Evolutionary conservation across 306 rosid genomes (phyloP), one percentile per base, ranked within the genome.

Genomic region (Adenanthera pavonina): DNA sequence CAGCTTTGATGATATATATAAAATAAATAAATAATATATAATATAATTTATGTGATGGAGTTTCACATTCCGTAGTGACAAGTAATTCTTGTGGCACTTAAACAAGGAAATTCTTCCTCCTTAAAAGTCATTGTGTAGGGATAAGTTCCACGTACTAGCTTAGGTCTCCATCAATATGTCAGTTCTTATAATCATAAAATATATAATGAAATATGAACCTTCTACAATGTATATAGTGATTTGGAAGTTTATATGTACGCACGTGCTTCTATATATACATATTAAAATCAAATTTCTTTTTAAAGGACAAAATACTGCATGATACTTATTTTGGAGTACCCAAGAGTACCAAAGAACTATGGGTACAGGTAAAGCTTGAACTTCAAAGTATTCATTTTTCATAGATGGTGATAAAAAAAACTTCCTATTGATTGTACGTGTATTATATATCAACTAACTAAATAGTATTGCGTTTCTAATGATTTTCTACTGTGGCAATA

Each of bases 401-500:
- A 56, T 36, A 20, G 25, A 69, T 75, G 77, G 77, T 20, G 67
- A 68, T 69, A 70, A 7, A 46, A 46, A 43, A 47, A 20, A 38
- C 79, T 54, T 61, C 38, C 8, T 79, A 75, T 43, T 78, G 41
- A 65, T 69, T 77, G 74, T 47, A 44, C 36, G 3, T 67, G 6
- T 77, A 12, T 67, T 69, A 8, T 53, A 5, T 54, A 17, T 69
- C 13, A 47, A 49, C 67, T 46, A 46, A 78, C 70, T 34, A 61
- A 7, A n/a, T 57, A 75, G 43, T 79, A 36, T 65, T 75, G 38
- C 61, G 82, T 78, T 84, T 76, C 68, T 64, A 69, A 75, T 75
- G 80, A 74, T 75, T 78, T 66, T 84, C 57, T 16, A 33, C 59
- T 64, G 72, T 56, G 69, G 75, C 67, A 66, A 43, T 69, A 59